Base-by-base conservation (phyloP, 768 basidiomycete genomes). In the Boletus rex-veris region DNA sequence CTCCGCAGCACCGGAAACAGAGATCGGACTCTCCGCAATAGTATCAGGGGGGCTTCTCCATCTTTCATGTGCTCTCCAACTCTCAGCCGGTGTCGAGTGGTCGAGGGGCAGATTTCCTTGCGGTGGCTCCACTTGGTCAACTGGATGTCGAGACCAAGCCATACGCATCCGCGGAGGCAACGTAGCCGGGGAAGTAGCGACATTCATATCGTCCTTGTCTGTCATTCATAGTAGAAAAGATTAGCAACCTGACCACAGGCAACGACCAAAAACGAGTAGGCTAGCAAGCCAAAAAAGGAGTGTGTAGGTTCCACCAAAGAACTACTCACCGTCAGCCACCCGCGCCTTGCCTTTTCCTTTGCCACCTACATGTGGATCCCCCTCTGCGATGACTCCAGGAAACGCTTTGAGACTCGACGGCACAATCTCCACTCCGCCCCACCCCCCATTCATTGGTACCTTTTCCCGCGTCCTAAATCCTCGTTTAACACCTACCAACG, bases 151-250 rank as follows among this genome's bases (percentile, higher is more conserved):
- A 21, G 69, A 61, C 76, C 75, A 74, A 4, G 57, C 57, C 57
- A 83, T 87, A 37, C 85, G 74, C 79, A 87, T 79, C 68, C 82
- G 83, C 4, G 85, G 84, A 6, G 85, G 85, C 59, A 86, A 74
- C 45, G 68, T 36, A 11, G 57, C 50, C 14, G 45, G 30, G 9
- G 54, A 52, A 33, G 55, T 49, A 4, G 59, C 61, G 3, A 63
- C 52, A 7, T 64, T 61, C 53, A 61, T 57, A 35, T 52, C 54
- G 14, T 48, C 33, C 4, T 46, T 31, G 37, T 48, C 63, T 60
- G 38, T 10, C 48, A 37, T 11, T 24, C 36, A 43, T 18, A 3
- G n/a, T 5, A 30, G 41, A 41, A 40, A 42, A 55, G 10, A 36
- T 55, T 0, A 58, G 55, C n/a, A 28, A 44, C 10, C 38, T 31